These are phyloP conservation scores for Arctostaphylos glauca DNA, from an alignment of 148 eudicot species.

Conservation along the genomic window DNA sequence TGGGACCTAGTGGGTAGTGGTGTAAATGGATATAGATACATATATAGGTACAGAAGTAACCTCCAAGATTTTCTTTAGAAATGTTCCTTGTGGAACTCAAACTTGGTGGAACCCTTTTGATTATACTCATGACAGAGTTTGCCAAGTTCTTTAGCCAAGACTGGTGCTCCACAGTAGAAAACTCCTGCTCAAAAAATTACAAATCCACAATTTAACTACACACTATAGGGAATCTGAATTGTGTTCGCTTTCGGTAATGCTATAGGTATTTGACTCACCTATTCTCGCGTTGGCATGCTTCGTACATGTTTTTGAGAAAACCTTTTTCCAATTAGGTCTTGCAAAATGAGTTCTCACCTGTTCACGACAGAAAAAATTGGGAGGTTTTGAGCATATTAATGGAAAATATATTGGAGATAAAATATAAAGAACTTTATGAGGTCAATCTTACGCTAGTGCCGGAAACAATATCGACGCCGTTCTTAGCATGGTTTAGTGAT, in stretches of 20 bases:
- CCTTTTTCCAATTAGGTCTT: constrained; percentile 96
- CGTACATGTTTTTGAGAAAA: constrained; percentile 59
- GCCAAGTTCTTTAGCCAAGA: constrained; percentile 74
- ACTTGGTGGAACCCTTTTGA: constrained; percentile 86
- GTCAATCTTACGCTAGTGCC: constrained; percentile 71
- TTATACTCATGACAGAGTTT: constrained; percentile 67
- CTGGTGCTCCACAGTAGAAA: constrained; percentile 81
- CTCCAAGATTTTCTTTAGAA: constrained; percentile 34
- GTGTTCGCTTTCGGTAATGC: not conserved
- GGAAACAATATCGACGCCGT: constrained; percentile 87
- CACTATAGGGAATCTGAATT: not conserved
- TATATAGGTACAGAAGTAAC: not conserved
- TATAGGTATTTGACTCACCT: constrained; percentile 43
- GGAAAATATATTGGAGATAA: not conserved
- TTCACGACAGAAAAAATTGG: not conserved
- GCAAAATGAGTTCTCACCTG: constrained; percentile 98
- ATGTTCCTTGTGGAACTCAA: constrained; percentile 92
- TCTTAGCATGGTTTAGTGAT: constrained; percentile 97
- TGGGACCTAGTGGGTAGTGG: constrained; percentile 6
- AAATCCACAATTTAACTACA: not conserved
- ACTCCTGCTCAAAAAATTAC: constrained; percentile 63
- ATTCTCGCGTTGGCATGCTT: constrained; percentile 86
- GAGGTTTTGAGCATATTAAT: not conserved
- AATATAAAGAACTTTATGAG: not conserved
- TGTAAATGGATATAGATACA: not conserved